A percentile compares a stretch with the other conserved stretches of the same genome.
Evolutionary conservation across 1,139 yeast genomes (phyloP).

Genomic region (Yamadazyma sp.): DNA sequence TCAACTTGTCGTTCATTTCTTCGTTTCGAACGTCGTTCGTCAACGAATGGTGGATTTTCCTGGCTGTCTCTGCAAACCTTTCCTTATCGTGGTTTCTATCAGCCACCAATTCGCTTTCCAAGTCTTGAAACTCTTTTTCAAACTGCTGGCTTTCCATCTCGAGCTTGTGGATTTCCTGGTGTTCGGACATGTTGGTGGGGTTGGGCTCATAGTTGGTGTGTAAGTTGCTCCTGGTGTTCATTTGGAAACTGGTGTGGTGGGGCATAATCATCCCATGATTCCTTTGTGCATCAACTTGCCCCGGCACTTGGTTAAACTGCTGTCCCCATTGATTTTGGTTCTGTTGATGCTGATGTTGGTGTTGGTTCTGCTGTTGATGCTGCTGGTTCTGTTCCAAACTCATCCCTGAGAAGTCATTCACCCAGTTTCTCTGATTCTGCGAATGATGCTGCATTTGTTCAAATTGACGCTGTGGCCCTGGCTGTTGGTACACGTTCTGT

Average conservation of each 20-base stretch:
- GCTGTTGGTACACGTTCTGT: slow-evolving; percentile 5
- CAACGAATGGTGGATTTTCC: slow-evolving; percentile 37
- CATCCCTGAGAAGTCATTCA: slow-evolving; percentile 33
- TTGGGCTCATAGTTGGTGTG: slow-evolving; percentile 12
- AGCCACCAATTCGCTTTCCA: slow-evolving; percentile 33
- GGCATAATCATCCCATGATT: neutral
- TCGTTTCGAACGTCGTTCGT: slow-evolving; percentile 18
- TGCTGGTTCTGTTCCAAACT: slow-evolving; percentile 14
- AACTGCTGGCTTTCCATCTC: slow-evolving; percentile 29
- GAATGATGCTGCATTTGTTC: slow-evolving; percentile 9
- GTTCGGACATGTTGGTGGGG: slow-evolving; percentile 22
- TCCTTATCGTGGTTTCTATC: slow-evolving; percentile 25
- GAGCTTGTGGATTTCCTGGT: slow-evolving; percentile 29
- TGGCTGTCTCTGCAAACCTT: slow-evolving; percentile 43
- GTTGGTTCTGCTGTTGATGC: neutral
- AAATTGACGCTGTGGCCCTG: neutral
- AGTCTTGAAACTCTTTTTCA: slow-evolving; percentile 36
- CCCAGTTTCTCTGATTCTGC: slow-evolving; percentile 25
- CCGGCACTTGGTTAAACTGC: neutral
- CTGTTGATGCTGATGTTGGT: too few relatives aligned
- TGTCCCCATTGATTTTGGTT: neutral
- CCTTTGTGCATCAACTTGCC: neutral
- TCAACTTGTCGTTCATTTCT: slow-evolving; percentile 34
- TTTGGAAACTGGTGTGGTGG: slow-evolving; percentile 7
- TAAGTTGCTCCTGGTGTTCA: slow-evolving; percentile 9